A percentile compares a stretch with the other conserved stretches of the same genome.
Evolutionary conservation across 2,329 filamentous ascomycete species (phyloP).

Genomic region (Aplosporella prunicola): DNA sequence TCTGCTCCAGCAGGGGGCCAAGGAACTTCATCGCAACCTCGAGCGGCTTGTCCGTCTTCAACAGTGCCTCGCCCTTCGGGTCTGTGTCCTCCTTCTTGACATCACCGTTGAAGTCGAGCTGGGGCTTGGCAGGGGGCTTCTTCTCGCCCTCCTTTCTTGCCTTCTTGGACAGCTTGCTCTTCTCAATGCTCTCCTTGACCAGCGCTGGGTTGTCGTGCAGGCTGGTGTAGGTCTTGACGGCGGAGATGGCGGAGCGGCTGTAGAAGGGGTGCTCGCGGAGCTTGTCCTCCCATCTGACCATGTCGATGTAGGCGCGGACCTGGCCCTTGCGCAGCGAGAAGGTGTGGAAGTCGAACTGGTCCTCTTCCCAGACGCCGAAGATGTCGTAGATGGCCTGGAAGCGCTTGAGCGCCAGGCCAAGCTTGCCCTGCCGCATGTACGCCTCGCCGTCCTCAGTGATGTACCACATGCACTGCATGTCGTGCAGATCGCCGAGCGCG

Average conservation of each 20-base stretch:
- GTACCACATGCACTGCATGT: slow-evolving; percentile 99
- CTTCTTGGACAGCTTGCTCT: slow-evolving; percentile 84
- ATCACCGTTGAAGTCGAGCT: slow-evolving; percentile 51
- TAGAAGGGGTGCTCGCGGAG: slow-evolving; percentile 91
- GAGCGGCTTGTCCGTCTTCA: slow-evolving; percentile 72
- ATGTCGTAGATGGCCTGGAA: slow-evolving; percentile 84
- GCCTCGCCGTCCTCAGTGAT: slow-evolving; percentile 91
- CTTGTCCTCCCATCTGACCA: slow-evolving; percentile 92
- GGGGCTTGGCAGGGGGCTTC: slow-evolving; percentile 42
- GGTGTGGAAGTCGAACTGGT: slow-evolving; percentile 97
- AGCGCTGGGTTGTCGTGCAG: slow-evolving; percentile 66
- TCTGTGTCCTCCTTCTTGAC: slow-evolving; percentile 85
- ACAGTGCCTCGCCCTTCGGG: slow-evolving; percentile 70
- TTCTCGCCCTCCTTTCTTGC: slow-evolving; percentile 78
- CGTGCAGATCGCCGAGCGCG: slow-evolving; percentile 79
- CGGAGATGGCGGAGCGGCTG: slow-evolving; percentile 70
- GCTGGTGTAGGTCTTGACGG: slow-evolving; percentile 69
- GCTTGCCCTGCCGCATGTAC: slow-evolving; percentile 70
- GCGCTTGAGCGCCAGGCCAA: slow-evolving; percentile 81
- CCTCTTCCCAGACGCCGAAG: slow-evolving; percentile 95
- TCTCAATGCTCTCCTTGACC: slow-evolving; percentile 53
- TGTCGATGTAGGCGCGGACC: slow-evolving; percentile 87
- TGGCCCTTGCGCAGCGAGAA: slow-evolving; percentile 97
- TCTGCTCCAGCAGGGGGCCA: slow-evolving; percentile 69
- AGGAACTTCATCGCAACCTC: slow-evolving; percentile 84